Conservation (phyloP, 1,284 basidiomycete species). For the Ceratobasidium sp. region DNA sequence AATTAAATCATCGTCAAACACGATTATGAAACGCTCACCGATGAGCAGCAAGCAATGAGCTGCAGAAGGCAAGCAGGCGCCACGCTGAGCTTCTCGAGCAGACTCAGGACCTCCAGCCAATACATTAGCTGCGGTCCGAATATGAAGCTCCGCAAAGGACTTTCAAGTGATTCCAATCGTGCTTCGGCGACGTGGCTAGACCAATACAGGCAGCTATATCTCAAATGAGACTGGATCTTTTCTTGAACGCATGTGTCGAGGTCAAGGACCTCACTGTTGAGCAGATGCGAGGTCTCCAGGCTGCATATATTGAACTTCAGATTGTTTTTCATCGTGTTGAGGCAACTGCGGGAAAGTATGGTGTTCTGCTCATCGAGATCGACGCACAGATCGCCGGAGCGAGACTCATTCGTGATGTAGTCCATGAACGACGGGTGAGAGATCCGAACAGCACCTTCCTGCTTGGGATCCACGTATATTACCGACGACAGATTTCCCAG, state of each 20-base stretch:
- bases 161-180: background rate
- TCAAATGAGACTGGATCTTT: background rate
- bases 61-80: too few species aligned
- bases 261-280: conserved; percentile 1
- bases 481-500: conserved; percentile 17
- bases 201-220: conserved; percentile 24
- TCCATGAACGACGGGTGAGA: conserved; percentile 39
- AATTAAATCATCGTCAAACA: background rate
- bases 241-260: background rate
- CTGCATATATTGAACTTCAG: conserved; percentile 39
- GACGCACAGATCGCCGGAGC: conserved; percentile 9
- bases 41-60: too few species aligned
- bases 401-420: conserved; percentile 9
- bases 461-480: background rate
- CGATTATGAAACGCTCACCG: too few species aligned
- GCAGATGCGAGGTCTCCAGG: conserved; percentile 21
- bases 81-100: background rate
- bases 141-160: background rate
- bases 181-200: background rate
- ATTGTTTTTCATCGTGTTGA: background rate
- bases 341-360: background rate
- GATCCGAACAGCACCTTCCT: conserved; percentile 9
- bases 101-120: conserved; percentile 37
- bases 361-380: background rate
- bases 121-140: background rate